Evolutionary conservation across 352 stramenopile species (phyloP).

Genomic region (Phytophthora brassicae): DNA sequence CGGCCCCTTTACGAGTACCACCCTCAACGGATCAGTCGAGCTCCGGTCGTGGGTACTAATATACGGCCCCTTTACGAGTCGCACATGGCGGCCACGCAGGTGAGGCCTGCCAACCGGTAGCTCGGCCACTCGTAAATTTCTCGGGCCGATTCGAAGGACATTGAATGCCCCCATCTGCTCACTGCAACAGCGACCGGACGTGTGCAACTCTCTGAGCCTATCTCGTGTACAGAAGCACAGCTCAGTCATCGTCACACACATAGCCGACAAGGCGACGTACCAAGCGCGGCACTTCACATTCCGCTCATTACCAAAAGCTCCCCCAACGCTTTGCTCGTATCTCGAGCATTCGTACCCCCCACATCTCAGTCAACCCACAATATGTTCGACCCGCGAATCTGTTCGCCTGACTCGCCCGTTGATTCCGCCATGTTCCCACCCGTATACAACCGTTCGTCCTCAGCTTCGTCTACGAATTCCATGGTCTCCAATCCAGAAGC

Average conservation of each 20-base stretch:
- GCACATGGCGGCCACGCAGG: conserved; percentile 21
- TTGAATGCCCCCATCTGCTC: conserved; percentile 17
- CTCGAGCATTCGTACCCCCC: conserved; percentile 41
- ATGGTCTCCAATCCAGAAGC: conserved; percentile 24
- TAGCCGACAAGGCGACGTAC: background rate
- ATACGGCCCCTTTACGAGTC: conserved; percentile 13
- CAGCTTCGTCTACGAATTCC: conserved; percentile 29
- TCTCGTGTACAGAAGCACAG: conserved; percentile 9
- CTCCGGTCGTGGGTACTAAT: conserved; percentile 24
- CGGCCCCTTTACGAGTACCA: conserved; percentile 14
- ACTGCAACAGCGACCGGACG: conserved; percentile 3
- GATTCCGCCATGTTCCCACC: conserved; percentile 75
- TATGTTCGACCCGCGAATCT: conserved; percentile 35
- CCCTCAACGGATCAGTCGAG: conserved; percentile 38
- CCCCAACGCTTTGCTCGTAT: conserved; percentile 33
- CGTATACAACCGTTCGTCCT: conserved; percentile 50
- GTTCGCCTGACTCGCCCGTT: conserved; percentile 60
- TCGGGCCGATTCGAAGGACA: background rate
- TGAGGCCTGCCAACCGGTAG: conserved; percentile 17
- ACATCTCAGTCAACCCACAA: conserved; percentile 10
- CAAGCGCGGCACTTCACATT: too few species aligned
- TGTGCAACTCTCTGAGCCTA: conserved; percentile 24
- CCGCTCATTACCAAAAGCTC: conserved; percentile 32
- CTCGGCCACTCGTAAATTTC: background rate
- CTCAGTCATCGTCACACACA: conserved; percentile 20